Percentiles rank a stretch among this genome's conserved stretches.
Evolutionary conservation across 2,329 filamentous ascomycete genomes (phyloP).

Genomic region (Aspergillus sp.): DNA sequence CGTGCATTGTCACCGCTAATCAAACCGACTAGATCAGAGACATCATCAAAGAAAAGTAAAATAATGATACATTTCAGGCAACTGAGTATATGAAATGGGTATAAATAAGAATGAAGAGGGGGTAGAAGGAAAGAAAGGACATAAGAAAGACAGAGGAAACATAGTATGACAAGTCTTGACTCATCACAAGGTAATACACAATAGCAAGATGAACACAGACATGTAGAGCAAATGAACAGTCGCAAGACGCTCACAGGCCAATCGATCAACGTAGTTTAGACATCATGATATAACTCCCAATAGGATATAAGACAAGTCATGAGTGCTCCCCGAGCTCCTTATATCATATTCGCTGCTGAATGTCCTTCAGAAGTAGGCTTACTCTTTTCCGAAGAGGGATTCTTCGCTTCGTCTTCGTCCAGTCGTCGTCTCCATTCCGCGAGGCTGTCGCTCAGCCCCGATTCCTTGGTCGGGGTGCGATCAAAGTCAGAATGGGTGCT

Average conservation of each 20-base stretch:
- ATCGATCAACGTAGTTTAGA: slow-evolving; percentile 4
- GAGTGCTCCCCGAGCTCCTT: slow-evolving; percentile 14
- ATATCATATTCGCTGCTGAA: slow-evolving; percentile 37
- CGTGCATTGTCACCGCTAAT: neutral
- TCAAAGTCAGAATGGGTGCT: slow-evolving; percentile 91
- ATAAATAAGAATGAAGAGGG: slow-evolving; percentile 18
- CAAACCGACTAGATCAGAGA: slow-evolving; percentile 12
- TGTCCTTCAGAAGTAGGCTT: slow-evolving; percentile 23
- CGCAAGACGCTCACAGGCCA: slow-evolving; percentile 2
- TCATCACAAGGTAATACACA: slow-evolving; percentile 2
- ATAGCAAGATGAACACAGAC: slow-evolving; percentile 6
- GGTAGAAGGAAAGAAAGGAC: slow-evolving; percentile 6
- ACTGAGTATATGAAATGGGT: slow-evolving; percentile 20
- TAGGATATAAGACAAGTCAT: slow-evolving; percentile 21
- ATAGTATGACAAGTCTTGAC: neutral
- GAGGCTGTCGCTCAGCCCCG: slow-evolving; percentile 65
- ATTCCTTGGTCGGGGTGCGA: slow-evolving; percentile 49
- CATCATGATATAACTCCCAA: slow-evolving; percentile 26
- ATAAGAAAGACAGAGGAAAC: slow-evolving; percentile 12
- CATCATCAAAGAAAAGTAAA: slow-evolving; percentile 18
- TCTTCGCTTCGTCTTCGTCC: slow-evolving; percentile 56
- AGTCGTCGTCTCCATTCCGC: slow-evolving; percentile 79
- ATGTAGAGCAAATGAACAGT: neutral
- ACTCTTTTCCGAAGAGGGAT: slow-evolving; percentile 28
- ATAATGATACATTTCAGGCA: slow-evolving; percentile 23